These are phyloP conservation scores for Rhynchospora breviuscula DNA, from an alignment of 176 grass and related monocot genomes.

Conservation along the genomic window DNA sequence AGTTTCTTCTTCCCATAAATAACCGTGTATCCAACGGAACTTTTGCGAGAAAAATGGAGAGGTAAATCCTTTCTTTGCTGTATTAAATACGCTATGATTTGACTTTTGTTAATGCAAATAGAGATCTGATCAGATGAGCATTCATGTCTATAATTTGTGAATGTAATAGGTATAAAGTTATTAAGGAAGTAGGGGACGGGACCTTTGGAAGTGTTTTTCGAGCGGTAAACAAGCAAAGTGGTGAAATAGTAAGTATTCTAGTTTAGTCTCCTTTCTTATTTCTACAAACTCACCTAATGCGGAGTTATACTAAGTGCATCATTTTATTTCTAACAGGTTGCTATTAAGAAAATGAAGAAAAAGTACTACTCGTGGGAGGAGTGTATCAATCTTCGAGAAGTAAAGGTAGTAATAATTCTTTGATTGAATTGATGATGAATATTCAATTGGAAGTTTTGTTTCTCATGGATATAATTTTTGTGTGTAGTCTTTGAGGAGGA, in stretches of 20 bases:
- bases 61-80: conserved; percentile 28
- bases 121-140: background rate
- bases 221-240: conserved; percentile 81
- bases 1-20: conserved; percentile 37
- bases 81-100: background rate
- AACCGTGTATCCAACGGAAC: conserved; percentile 34
- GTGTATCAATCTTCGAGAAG: conserved; percentile 98
- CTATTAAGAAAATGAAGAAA: conserved; percentile 99
- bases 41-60: conserved; percentile 54
- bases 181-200: conserved; percentile 95
- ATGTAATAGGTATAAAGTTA: conserved; percentile 67
- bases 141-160: conserved; percentile 7
- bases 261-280: conserved; percentile 12
- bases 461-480: conserved; percentile 13
- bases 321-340: conserved; percentile 49
- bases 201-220: conserved; percentile 98
- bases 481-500: conserved; percentile 68
- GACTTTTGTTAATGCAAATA: background rate
- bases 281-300: background rate
- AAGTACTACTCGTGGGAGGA: conserved; percentile 97
- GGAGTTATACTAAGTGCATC: background rate
- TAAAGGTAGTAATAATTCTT: conserved; percentile 62
- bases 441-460: background rate
- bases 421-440: conserved; percentile 16
- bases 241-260: conserved; percentile 69